Evolutionary conservation across 75 land plant species (phyloP), one percentile per base, ranked within the genome.

Genomic region (Selaginella moellendorffii): DNA sequence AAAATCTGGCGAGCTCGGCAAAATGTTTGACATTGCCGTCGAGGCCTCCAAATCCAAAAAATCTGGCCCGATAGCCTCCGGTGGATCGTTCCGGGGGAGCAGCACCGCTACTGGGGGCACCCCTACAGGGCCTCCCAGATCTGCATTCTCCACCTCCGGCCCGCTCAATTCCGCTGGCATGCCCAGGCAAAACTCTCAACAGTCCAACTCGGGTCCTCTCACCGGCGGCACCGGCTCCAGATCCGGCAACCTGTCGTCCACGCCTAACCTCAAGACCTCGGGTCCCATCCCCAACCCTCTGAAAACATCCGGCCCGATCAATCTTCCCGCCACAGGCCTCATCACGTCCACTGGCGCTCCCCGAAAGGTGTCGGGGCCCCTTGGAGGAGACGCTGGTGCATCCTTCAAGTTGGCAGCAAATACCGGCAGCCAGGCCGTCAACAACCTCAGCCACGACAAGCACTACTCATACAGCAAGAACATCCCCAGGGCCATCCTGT

Each of bases 1-100:
- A 63, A 83, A 76, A 69, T 83, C 86, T 27, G 86, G 86, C 27
- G 86, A 83, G 52, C 74, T 83, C 5, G 86, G 84, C 0, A 83
- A 83, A 60, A 83, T 83, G 86, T 81, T 83, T 68, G 86, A 81
- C 53, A 68, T 83, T 24, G 77, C 69, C 46, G 78, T 64, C 0
- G 81, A 78, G 17, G 30, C 72, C 12, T 24, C 17, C 9, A 67
- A 54, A 24, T 27, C 29, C 23, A 67, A 54, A 71, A 69, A 68
- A 53, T 65, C 70, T 2, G 70, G 69, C 8, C 56, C 70, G 25
- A 18, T 10, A 46, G 21, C 27, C 12, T 25, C 27, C 26, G 52
- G 26, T 63, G 66, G 29, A 59, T 73, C 46, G 59, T 54, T 67
- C 62, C 73, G 19, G 68, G 81, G 79, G 19, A 78, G 72, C 2